Conservation (phyloP, 75 land plant genomes). For the Azolla pinnata region DNA sequence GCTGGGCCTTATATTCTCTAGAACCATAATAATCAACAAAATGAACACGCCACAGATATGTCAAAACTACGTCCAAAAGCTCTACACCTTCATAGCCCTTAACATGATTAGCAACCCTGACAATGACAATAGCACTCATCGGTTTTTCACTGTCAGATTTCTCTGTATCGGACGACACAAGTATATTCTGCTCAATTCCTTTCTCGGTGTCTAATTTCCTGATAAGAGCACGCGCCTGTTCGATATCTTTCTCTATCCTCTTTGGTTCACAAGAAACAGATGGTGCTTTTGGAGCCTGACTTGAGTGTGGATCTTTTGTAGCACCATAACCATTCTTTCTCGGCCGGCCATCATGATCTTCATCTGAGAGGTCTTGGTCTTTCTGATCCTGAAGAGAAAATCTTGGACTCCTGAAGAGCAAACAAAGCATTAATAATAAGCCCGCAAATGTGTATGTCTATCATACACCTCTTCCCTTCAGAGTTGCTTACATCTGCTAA, state of each 20-base stretch:
- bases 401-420: slow-evolving; percentile 60
- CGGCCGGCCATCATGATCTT: slow-evolving; percentile 56
- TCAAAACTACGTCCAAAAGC: slow-evolving; percentile 74
- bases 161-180: slow-evolving; percentile 44
- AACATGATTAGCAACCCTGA: slow-evolving; percentile 73
- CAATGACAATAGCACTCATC: slow-evolving; percentile 75
- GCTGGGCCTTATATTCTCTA: slow-evolving; percentile 54
- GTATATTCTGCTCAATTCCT: slow-evolving; percentile 77
- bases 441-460: too few species aligned
- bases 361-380: slow-evolving; percentile 70
- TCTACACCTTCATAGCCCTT: slow-evolving; percentile 92
- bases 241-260: slow-evolving; percentile 69
- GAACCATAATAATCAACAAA: slow-evolving; percentile 94
- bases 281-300: slow-evolving; percentile 79
- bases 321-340: slow-evolving; percentile 56
- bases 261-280: slow-evolving; percentile 62
- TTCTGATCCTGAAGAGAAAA: slow-evolving; percentile 26
- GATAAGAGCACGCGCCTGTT: slow-evolving; percentile 62
- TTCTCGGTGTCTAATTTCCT: slow-evolving; percentile 86
- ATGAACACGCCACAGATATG: slow-evolving; percentile 94
- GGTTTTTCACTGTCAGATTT: slow-evolving; percentile 45
- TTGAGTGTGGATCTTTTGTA: slow-evolving; percentile 50
- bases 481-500: neutral
- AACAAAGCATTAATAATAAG: slow-evolving; percentile 1
- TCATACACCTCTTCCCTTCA: slow-evolving; percentile 1